Evolutionary conservation across 352 stramenopile species (phyloP).

Genomic region (Phytophthora constricta): DNA sequence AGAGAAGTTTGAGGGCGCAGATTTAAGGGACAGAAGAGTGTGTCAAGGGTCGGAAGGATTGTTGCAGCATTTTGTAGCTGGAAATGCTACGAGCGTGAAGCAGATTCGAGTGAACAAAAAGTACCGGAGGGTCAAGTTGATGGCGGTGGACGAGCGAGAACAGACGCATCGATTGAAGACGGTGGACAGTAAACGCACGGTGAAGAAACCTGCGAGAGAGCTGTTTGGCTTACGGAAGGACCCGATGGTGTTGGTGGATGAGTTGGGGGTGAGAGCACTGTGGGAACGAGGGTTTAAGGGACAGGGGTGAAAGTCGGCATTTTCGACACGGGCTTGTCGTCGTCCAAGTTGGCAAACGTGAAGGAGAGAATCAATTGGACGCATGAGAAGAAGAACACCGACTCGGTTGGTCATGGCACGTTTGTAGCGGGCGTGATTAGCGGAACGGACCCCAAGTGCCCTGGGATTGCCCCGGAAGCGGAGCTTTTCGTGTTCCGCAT

Average conservation of each 20-base stretch:
- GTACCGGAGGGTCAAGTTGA: slow-evolving; percentile 48
- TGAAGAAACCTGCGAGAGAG: slow-evolving; percentile 25
- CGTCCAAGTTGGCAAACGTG: slow-evolving; percentile 58
- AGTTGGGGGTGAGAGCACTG: slow-evolving; percentile 57
- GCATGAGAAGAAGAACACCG: slow-evolving; percentile 76
- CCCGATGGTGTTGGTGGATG: slow-evolving; percentile 47
- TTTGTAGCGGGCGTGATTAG: slow-evolving; percentile 85
- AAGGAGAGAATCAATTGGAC: slow-evolving; percentile 90
- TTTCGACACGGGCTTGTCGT: slow-evolving; percentile 86
- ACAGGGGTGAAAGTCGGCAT: slow-evolving; percentile 83
- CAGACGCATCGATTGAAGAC: slow-evolving; percentile 21
- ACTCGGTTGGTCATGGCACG: slow-evolving; percentile 83
- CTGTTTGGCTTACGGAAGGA: slow-evolving; percentile 37
- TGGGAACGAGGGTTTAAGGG: slow-evolving; percentile 73
- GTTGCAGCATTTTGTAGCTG: slow-evolving; percentile 22
- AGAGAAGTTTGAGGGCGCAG: background rate
- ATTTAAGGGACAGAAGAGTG: background rate
- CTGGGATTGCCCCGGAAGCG: slow-evolving; percentile 78
- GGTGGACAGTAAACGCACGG: slow-evolving; percentile 17
- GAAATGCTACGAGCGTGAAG: slow-evolving; percentile 35
- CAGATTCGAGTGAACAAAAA: slow-evolving; percentile 54
- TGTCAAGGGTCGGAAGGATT: slow-evolving; percentile 35
- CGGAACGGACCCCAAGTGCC: slow-evolving; percentile 62
- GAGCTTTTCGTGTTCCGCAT: slow-evolving; percentile 86
- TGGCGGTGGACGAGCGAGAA: slow-evolving; percentile 22